Evolutionary conservation across 176 grass and related monocot species (phyloP).

Genomic region (Lolium perenne): DNA sequence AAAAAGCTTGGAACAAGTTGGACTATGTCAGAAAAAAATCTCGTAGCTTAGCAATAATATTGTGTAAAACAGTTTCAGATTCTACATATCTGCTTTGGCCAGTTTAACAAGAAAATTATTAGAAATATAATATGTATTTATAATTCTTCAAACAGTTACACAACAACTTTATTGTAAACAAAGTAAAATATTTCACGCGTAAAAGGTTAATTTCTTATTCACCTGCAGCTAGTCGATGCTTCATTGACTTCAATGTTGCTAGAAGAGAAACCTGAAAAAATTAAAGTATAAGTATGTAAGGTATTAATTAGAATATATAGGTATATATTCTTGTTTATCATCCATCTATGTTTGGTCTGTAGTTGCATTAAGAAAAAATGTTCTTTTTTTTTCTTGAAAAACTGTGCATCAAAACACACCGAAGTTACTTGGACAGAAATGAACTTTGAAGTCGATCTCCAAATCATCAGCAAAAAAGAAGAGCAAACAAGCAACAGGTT

Average conservation of each 20-base stretch:
- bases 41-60: background rate
- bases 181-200: slow-evolving; percentile 33
- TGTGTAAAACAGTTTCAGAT: background rate
- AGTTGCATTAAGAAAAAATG: slow-evolving; percentile 1
- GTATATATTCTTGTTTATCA: background rate
- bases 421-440: background rate
- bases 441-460: background rate
- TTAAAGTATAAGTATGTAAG: background rate
- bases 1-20: background rate
- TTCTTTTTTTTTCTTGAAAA: background rate
- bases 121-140: background rate
- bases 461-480: slow-evolving; percentile 8
- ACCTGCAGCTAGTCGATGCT: slow-evolving; percentile 95
- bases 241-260: slow-evolving; percentile 81
- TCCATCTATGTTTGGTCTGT: background rate
- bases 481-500: background rate
- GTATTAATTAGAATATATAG: background rate
- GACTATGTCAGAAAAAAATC: slow-evolving; percentile 1
- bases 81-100: slow-evolving; percentile 11
- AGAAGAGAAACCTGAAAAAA: slow-evolving; percentile 72
- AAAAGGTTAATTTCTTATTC: slow-evolving; percentile 28
- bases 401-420: background rate
- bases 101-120: slow-evolving; percentile 3
- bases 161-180: slow-evolving; percentile 27
- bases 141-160: background rate